Percentiles rank a stretch among this genome's conserved stretches.
These are phyloP conservation scores for Penicillium sp. DNA, from an alignment of 2,329 filamentous ascomycete species.

Conservation along the genomic window DNA sequence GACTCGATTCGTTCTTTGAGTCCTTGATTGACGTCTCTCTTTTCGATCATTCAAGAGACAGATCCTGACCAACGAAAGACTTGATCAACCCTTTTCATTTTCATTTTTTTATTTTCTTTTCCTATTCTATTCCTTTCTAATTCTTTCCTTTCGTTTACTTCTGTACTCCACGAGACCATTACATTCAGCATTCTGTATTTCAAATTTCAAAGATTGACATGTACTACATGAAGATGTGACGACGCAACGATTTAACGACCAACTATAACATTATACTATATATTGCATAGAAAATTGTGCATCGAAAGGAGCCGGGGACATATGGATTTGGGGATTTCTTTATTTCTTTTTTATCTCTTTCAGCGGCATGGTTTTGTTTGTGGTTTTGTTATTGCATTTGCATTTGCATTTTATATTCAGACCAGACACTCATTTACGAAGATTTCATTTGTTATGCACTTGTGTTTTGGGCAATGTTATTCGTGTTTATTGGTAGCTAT, in stretches of 20 bases:
- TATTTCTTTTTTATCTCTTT: not conserved
- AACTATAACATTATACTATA: not conserved
- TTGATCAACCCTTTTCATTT: no score
- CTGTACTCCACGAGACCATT: not conserved
- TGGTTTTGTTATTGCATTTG: not conserved
- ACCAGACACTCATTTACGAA: not conserved
- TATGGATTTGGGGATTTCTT: not conserved
- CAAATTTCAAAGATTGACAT: not conserved
- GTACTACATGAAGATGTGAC: slow-evolving; percentile 1
- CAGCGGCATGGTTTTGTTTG: not conserved
- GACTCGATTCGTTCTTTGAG: not conserved
- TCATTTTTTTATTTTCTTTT: not conserved
- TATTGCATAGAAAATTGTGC: not conserved
- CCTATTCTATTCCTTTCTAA: not conserved
- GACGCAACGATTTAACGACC: slow-evolving; percentile 4
- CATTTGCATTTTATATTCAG: not conserved
- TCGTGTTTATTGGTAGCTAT: not conserved
- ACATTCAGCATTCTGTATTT: not conserved
- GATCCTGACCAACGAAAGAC: not conserved
- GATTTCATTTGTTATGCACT: not conserved
- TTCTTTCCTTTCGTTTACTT: not conserved
- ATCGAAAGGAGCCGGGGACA: slow-evolving; percentile 1
- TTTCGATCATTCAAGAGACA: not conserved
- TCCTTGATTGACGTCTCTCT: not conserved
- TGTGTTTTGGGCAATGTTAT: not conserved